Conservation (phyloP, 139 green algal genomes). For the Ulvella scutata region DNA sequence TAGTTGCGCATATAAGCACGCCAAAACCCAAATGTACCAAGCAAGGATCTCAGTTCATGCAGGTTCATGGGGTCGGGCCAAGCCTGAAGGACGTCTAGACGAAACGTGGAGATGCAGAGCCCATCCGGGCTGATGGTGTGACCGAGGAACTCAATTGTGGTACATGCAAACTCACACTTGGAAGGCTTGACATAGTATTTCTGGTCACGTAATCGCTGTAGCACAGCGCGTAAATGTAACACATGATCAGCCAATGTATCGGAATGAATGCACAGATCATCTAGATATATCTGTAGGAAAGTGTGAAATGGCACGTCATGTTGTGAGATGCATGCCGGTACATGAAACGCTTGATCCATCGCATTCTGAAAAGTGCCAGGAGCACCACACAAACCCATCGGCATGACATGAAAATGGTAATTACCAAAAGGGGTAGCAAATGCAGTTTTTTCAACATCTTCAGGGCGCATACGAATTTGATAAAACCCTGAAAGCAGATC, state of each 20-base stretch:
- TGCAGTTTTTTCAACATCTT: not conserved
- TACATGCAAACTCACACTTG: not conserved
- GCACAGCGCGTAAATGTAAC: not conserved
- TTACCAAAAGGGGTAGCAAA: too few species aligned
- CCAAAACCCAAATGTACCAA: not conserved
- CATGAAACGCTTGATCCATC: too few species aligned
- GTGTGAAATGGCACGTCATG: not conserved
- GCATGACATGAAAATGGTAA: not conserved
- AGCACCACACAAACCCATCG: not conserved
- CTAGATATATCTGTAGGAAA: not conserved
- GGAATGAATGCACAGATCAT: not conserved
- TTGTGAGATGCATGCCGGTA: not conserved
- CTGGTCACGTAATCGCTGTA: not conserved
- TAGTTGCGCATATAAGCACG: not conserved
- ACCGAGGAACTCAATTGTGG: not conserved
- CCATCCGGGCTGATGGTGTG: not conserved
- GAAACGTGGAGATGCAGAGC: not conserved
- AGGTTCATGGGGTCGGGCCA: not conserved
- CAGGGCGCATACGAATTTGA: not conserved
- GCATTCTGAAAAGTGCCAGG: not conserved
- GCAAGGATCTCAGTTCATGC: not conserved
- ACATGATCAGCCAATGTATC: too few species aligned
- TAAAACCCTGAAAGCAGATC: too few species aligned
- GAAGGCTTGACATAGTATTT: not conserved
- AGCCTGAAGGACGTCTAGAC: not conserved